A percentile compares a stretch with the other conserved stretches of the same genome.
phyloP scores from a whole-genome alignment of 2,329 filamentous ascomycete species.

The Fusarium sp. region DNA sequence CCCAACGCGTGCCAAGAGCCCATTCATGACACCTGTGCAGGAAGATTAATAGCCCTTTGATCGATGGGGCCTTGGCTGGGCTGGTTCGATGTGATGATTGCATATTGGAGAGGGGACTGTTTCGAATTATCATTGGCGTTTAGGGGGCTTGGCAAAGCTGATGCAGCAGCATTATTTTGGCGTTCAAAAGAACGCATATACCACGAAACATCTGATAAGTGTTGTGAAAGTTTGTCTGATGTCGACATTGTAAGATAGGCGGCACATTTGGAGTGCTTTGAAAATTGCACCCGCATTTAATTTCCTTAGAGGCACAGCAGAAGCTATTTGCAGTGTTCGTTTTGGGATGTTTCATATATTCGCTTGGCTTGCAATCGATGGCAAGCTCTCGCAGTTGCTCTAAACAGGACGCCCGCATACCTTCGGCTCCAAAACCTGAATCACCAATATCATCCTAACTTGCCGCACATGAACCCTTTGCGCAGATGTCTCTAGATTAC shows the following conservation, averaged over 20 bases:
- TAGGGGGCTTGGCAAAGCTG: neutral
- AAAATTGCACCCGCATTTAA: neutral
- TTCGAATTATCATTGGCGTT: slow-evolving; percentile 24
- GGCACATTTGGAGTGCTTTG: slow-evolving; percentile 1
- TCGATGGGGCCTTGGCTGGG: neutral
- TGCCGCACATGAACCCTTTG: neutral
- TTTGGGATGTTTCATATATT: neutral
- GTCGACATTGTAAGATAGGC: neutral
- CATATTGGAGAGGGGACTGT: neutral
- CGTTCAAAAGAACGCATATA: slow-evolving; percentile 29
- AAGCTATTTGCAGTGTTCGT: neutral
- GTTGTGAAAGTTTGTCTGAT: slow-evolving; percentile 10
- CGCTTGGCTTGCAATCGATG: slow-evolving; percentile 1
- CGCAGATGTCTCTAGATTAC: neutral
- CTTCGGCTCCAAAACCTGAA: neutral
- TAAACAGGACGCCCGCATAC: neutral
- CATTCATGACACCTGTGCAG: slow-evolving; percentile 62
- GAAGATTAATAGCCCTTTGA: slow-evolving; percentile 49
- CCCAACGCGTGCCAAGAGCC: slow-evolving; percentile 69
- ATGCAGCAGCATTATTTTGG: slow-evolving; percentile 11
- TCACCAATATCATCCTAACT: neutral
- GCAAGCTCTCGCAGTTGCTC: slow-evolving; percentile 18
- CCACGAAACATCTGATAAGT: slow-evolving; percentile 20
- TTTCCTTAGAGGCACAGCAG: neutral
- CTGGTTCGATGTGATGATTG: neutral